Evolutionary conservation across 306 rosid genomes (phyloP).

Genomic region (Cucumis melo): DNA sequence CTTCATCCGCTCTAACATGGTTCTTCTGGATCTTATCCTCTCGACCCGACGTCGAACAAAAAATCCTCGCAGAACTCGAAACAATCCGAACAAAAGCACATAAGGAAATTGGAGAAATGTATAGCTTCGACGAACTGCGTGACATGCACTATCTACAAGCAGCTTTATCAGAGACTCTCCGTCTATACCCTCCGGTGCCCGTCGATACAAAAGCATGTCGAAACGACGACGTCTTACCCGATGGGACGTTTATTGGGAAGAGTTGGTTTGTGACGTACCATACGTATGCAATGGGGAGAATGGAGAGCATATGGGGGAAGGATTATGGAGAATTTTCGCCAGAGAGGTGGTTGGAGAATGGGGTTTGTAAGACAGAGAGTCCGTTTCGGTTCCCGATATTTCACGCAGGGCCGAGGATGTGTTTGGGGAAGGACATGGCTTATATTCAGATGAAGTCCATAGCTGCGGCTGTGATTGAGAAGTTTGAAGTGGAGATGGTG

Average conservation of each 20-base stretch:
- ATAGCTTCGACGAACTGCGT: conserved; percentile 33
- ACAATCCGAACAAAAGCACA: conserved; percentile 8
- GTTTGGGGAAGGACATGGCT: conserved; percentile 64
- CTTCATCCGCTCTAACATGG: conserved; percentile 59
- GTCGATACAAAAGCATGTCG: conserved; percentile 27
- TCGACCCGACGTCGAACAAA: conserved; percentile 12
- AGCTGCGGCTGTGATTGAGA: conserved; percentile 36
- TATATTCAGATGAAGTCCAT: conserved; percentile 75
- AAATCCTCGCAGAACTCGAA: conserved; percentile 23
- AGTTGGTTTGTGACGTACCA: conserved; percentile 44
- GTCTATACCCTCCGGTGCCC: conserved; percentile 66
- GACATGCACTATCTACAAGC: conserved; percentile 68
- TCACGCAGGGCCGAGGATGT: conserved; percentile 60
- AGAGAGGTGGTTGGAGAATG: conserved; percentile 60
- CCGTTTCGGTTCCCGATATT: conserved; percentile 44
- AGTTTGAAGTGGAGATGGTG: conserved; percentile 22
- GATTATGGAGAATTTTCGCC: conserved; percentile 29
- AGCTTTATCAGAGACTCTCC: conserved; percentile 41
- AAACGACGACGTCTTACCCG: conserved; percentile 44
- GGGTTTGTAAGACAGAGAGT: conserved; percentile 24
- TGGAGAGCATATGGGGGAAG: conserved; percentile 62
- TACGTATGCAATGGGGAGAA: conserved; percentile 68
- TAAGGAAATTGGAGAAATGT: conserved; percentile 12
- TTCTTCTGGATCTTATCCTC: conserved; percentile 56
- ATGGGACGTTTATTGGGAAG: conserved; percentile 36